Percentiles rank a stretch among this genome's conserved stretches.
Evolutionary conservation across 495 filamentous ascomycete genomes (phyloP).

Genomic region (Pseudoneurospora amorphoporcata): DNA sequence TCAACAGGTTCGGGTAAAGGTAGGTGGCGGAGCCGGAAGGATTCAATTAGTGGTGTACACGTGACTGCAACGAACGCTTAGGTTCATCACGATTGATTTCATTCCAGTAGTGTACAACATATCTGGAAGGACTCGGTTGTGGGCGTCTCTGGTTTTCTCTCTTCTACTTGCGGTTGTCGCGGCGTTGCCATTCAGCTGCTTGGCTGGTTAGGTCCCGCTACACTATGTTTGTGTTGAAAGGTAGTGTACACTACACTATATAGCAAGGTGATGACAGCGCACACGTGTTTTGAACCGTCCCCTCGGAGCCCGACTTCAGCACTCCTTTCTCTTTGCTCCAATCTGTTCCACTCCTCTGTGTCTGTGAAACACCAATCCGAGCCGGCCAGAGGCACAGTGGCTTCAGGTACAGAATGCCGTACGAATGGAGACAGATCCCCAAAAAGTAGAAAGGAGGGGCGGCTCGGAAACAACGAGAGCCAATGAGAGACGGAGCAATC

Average conservation of each 20-base stretch:
- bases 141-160: background rate
- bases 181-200: background rate
- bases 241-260: background rate
- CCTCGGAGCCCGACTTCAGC: background rate
- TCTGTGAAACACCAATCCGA: background rate
- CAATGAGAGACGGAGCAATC: background rate
- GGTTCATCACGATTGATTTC: background rate
- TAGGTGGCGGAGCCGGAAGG: background rate
- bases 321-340: background rate
- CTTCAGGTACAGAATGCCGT: background rate
- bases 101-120: background rate
- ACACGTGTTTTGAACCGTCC: background rate
- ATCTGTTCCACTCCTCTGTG: background rate
- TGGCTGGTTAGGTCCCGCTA: background rate
- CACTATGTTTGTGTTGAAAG: no score
- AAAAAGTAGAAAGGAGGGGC: background rate
- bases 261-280: background rate
- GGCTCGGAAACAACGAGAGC: background rate
- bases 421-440: background rate
- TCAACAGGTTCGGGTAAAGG: background rate
- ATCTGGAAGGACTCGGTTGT: no score
- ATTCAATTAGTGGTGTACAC: no score
- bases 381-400: background rate
- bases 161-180: background rate
- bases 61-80: background rate